These are phyloP conservation scores for Akanthomyces uredinophilus DNA, from an alignment of 2,329 filamentous ascomycete genomes.

Conservation along the genomic window DNA sequence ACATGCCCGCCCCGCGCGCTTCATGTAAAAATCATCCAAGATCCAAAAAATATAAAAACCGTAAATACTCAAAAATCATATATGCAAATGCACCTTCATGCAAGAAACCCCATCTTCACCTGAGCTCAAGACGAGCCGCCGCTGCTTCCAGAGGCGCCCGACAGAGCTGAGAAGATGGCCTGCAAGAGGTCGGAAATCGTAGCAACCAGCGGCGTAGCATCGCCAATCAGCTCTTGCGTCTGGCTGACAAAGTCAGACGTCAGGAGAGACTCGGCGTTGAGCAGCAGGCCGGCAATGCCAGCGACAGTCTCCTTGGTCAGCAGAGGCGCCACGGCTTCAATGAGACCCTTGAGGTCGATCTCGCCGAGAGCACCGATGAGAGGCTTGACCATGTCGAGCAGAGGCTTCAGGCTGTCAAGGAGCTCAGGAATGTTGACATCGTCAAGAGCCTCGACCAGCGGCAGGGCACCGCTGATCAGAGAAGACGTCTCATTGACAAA, in stretches of 20 bases:
- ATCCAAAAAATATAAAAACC: conserved; percentile 4
- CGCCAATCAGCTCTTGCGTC: conserved; percentile 38
- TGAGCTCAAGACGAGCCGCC: neutral
- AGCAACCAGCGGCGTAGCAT: conserved; percentile 30
- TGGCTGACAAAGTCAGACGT: conserved; percentile 36
- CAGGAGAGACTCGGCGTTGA: conserved; percentile 35
- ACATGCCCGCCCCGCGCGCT: neutral
- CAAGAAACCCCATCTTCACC: neutral
- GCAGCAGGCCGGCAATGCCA: conserved; percentile 31
- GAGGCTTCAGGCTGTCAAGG: conserved; percentile 19
- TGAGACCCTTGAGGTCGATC: conserved; percentile 27
- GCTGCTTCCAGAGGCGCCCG: neutral
- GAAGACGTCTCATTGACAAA: conserved; percentile 27
- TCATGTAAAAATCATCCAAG: conserved; percentile 7
- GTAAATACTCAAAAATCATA: conserved; percentile 6
- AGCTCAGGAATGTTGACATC: conserved; percentile 12
- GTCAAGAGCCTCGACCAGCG: conserved; percentile 31
- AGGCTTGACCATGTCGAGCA: conserved; percentile 27
- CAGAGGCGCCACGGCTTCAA: conserved; percentile 33
- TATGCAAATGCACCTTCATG: conserved; percentile 1
- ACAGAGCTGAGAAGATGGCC: conserved; percentile 10
- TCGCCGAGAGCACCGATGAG: conserved; percentile 27
- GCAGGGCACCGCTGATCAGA: conserved; percentile 32
- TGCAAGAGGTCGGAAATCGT: conserved; percentile 9
- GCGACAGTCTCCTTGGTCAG: conserved; percentile 35